phyloP scores from a whole-genome alignment of 176 grass and related monocot genomes.

The Eragrostis curvula region DNA sequence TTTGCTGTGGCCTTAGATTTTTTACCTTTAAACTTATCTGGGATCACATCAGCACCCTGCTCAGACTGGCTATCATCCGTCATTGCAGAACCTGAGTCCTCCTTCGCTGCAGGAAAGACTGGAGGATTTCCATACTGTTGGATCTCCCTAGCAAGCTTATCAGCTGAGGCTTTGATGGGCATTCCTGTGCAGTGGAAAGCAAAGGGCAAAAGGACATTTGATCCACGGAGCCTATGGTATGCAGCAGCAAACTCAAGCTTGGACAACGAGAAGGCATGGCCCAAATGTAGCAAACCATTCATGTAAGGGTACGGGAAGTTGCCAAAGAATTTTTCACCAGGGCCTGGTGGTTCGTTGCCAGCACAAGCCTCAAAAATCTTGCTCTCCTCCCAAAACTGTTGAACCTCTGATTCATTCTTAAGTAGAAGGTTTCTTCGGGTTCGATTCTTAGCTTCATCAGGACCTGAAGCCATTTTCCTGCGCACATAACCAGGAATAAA shows the following conservation, averaged over 20 bases:
- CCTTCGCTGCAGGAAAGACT: constrained; percentile 54
- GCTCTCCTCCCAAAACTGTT: constrained; percentile 55
- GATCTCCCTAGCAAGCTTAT: constrained; percentile 68
- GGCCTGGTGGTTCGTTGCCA: constrained; percentile 41
- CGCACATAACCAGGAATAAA: constrained; percentile 2
- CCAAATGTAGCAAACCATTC: constrained; percentile 72
- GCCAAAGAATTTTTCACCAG: constrained; percentile 69
- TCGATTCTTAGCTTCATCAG: constrained; percentile 42
- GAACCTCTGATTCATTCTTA: constrained; percentile 49
- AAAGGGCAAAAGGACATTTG: constrained; percentile 75
- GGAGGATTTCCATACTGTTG: constrained; percentile 68
- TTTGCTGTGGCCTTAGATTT: constrained; percentile 71
- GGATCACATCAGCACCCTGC: constrained; percentile 24
- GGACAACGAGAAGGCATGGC: constrained; percentile 67
- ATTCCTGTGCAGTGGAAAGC: constrained; percentile 84
- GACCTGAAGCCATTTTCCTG: constrained; percentile 53
- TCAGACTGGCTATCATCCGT: constrained; percentile 46
- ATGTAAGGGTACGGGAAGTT: constrained; percentile 85
- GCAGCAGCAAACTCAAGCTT: constrained; percentile 75
- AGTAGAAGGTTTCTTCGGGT: constrained; percentile 56
- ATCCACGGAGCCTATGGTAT: constrained; percentile 60
- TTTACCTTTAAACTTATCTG: constrained; percentile 77
- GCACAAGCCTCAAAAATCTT: constrained; percentile 69
- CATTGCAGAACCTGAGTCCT: constrained; percentile 44
- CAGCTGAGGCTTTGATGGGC: constrained; percentile 81